Percentiles rank a stretch among this genome's conserved stretches.
Evolutionary conservation across 2,329 filamentous ascomycete species (phyloP).

Genomic region (Iodosphaeria phyllophila): DNA sequence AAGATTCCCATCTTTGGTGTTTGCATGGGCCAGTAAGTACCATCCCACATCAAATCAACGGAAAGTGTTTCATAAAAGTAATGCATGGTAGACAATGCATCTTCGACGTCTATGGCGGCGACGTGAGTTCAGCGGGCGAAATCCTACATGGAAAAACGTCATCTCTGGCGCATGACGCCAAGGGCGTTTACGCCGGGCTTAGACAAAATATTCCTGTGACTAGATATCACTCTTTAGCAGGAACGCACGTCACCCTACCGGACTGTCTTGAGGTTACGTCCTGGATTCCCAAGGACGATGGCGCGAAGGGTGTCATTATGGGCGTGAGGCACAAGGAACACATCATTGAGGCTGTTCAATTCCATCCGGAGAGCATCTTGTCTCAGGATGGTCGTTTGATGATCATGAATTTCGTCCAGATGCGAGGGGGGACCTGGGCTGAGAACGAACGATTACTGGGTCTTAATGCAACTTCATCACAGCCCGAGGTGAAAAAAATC

Average conservation of each 20-base stretch:
- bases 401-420: slow-evolving; percentile 78
- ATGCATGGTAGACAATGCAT: slow-evolving; percentile 59
- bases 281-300: slow-evolving; percentile 64
- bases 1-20: slow-evolving; percentile 95
- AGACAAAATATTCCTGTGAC: slow-evolving; percentile 72
- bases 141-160: slow-evolving; percentile 97
- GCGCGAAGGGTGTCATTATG: slow-evolving; percentile 79
- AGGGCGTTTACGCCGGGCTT: slow-evolving; percentile 79
- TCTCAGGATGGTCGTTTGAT: slow-evolving; percentile 76
- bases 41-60: neutral
- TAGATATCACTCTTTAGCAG: slow-evolving; percentile 88
- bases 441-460: slow-evolving; percentile 48
- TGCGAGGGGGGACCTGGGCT: slow-evolving; percentile 82
- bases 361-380: slow-evolving; percentile 92
- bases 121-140: slow-evolving; percentile 83
- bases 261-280: slow-evolving; percentile 76
- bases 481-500: slow-evolving; percentile 36
- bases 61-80: slow-evolving; percentile 4
- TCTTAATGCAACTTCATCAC: slow-evolving; percentile 9
- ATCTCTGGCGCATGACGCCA: slow-evolving; percentile 68
- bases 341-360: slow-evolving; percentile 89
- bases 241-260: slow-evolving; percentile 74
- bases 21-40: slow-evolving; percentile 80
- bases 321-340: slow-evolving; percentile 86
- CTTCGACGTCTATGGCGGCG: slow-evolving; percentile 79